Conservation (phyloP, 2,329 filamentous ascomycete genomes). For the Metarhizium anisopliae region DNA sequence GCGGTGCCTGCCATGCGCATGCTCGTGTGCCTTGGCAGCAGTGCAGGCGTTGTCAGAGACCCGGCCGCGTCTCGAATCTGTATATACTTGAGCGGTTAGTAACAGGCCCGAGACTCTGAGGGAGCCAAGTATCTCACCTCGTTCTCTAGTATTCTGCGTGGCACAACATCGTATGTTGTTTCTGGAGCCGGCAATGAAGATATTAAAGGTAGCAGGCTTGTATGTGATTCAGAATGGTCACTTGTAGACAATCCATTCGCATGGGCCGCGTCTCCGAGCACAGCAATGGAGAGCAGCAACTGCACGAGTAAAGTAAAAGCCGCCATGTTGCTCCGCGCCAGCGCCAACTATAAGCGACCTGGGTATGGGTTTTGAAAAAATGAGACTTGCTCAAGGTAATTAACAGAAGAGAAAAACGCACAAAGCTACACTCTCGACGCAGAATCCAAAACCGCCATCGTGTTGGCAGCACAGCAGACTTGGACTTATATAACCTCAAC, state of each 20-base stretch:
- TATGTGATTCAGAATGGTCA: neutral
- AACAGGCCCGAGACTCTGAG: neutral
- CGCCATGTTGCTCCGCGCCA: neutral
- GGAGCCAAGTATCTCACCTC: neutral
- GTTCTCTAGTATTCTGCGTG: neutral
- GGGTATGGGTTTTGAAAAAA: neutral
- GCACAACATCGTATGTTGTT: neutral
- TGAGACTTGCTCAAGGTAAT: neutral
- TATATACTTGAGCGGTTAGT: neutral
- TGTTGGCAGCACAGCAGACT: neutral
- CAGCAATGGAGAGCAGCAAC: neutral
- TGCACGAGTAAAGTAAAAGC: neutral
- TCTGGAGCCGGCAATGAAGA: neutral
- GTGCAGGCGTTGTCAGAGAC: too few relatives aligned
- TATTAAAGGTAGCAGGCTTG: neutral
- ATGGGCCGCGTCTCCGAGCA: neutral
- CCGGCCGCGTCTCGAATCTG: neutral
- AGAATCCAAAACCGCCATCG: neutral
- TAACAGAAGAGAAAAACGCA: neutral
- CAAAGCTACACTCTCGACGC: neutral
- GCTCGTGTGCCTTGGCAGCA: neutral
- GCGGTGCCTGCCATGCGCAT: neutral
- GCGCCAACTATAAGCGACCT: neutral
- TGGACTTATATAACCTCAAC: neutral
- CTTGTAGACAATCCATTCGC: neutral